Evolutionary conservation across 176 grass and related monocot genomes (phyloP), one percentile per base, ranked within the genome.

Genomic region (Thalia dealbata): DNA sequence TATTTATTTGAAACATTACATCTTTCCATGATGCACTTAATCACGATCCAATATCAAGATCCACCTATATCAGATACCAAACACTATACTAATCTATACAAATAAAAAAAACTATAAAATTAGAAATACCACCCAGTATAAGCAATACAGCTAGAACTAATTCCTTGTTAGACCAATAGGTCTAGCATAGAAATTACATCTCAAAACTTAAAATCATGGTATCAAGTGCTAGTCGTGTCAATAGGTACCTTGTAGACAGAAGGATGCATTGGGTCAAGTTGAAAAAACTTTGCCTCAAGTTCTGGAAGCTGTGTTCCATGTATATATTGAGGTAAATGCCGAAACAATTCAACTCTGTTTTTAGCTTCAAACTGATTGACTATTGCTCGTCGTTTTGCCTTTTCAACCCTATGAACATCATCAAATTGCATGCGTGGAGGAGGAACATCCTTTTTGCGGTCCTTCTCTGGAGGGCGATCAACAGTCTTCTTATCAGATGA

Each of bases 271-370:
- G 69, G 81, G 63, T 84, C 72, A 80, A 80, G 85, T 68, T 84
- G 88, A 75, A 96, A 86, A 43, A 50, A 62, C 80, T 91, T 96
- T 55, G 78, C 80, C 52, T 96, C 81, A 1, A 91, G 81, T 29
- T 96, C 88, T 79, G 91, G 88, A 71, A 96, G 82, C 56, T 84
- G 88, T 77, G 85, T 88, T 30, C 81, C 91, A 80, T 82, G 91
- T 15, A 73, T 79, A 73, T 91, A 86, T 25, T 91, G 91, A 55
- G 88, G 88, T 30, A 96, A 80, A 75, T 96, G 88, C 9, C 88
- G 75, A 64, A 96, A 96, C 69, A 88, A 52, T 46, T 86, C 88
- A 22, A 96, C 85, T 72, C 82, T 83, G 52, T 91, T 96, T 77
- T 63, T 64, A 59, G 91, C 64, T 81, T 91, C 85, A 61, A 76